Conservation (phyloP, 2,329 filamentous ascomycete genomes). For the Colletotrichum higginsianum region DNA sequence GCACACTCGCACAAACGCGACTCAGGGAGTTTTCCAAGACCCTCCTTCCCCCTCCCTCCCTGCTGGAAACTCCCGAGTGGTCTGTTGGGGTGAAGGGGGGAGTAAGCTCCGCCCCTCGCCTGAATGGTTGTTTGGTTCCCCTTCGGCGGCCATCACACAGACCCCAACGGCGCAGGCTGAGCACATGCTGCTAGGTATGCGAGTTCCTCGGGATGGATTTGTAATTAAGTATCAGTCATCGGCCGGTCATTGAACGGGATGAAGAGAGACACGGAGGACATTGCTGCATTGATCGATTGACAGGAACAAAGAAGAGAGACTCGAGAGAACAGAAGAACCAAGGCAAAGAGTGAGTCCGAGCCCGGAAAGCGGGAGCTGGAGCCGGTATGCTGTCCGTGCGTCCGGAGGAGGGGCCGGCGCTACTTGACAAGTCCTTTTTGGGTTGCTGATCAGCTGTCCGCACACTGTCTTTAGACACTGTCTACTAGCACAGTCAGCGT, state of each 20-base stretch:
- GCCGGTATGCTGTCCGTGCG: conserved; percentile 31
- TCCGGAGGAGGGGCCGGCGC: conserved; percentile 39
- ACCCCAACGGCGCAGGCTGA: neutral
- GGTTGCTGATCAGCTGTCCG: conserved; percentile 9
- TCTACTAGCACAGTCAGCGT: neutral
- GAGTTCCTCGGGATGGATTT: neutral
- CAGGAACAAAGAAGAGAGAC: neutral
- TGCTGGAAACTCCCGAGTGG: conserved; percentile 4
- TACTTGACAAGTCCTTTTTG: conserved; percentile 14
- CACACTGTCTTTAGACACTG: neutral
- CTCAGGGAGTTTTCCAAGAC: neutral
- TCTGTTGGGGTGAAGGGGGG: neutral
- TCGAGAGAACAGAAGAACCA: neutral
- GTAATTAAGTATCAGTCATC: neutral
- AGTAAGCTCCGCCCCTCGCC: neutral
- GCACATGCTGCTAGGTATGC: neutral
- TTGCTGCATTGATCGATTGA: neutral
- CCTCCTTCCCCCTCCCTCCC: neutral
- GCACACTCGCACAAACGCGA: neutral
- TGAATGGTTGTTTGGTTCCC: neutral
- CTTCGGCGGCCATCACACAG: neutral
- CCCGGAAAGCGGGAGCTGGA: conserved; percentile 38
- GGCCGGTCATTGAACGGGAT: neutral
- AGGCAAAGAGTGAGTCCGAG: conserved; percentile 27
- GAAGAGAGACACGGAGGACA: neutral